Conservation (phyloP, 2,329 filamentous ascomycete genomes). For the Thielaviopsis euricoi region DNA sequence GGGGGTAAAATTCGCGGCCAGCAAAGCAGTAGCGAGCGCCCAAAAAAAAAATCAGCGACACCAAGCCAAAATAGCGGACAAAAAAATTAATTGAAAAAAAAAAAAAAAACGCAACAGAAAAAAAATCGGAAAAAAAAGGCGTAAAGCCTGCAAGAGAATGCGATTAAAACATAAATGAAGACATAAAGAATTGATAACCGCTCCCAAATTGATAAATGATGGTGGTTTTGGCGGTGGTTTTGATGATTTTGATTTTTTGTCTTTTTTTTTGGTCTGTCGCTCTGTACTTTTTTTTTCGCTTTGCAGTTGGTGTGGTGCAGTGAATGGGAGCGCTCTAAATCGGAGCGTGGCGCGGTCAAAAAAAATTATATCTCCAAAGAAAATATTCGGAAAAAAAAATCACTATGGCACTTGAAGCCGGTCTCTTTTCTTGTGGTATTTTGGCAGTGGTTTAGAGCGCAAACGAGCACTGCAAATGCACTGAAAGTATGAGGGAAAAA, state of each 20-base stretch:
- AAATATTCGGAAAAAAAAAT: neutral
- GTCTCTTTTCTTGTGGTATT: too few species aligned
- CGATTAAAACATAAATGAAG: conserved; percentile 11
- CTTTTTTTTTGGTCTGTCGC: neutral
- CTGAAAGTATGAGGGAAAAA: too few species aligned
- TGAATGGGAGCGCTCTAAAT: too few species aligned
- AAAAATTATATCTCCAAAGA: neutral
- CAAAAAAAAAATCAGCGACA: conserved; percentile 16
- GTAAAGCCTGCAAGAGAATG: conserved; percentile 14
- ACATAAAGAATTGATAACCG: conserved; percentile 8
- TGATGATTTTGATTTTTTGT: neutral
- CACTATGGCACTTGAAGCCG: too few species aligned
- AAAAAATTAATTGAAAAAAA: conserved; percentile 49
- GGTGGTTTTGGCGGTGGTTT: neutral
- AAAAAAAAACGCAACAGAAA: conserved; percentile 37
- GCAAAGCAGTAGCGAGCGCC: conserved; percentile 17
- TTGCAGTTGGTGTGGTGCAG: neutral
- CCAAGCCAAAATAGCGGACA: conserved; percentile 41
- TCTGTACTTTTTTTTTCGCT: neutral
- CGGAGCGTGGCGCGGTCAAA: too few species aligned
- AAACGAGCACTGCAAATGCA: too few species aligned
- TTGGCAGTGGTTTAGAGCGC: too few species aligned
- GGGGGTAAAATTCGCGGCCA: conserved; percentile 16
- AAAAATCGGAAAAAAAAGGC: conserved; percentile 31
- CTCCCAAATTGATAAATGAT: conserved; percentile 3